Evolutionary conservation across 345 rosid genomes (phyloP).

Genomic region (Luvunga scandens): DNA sequence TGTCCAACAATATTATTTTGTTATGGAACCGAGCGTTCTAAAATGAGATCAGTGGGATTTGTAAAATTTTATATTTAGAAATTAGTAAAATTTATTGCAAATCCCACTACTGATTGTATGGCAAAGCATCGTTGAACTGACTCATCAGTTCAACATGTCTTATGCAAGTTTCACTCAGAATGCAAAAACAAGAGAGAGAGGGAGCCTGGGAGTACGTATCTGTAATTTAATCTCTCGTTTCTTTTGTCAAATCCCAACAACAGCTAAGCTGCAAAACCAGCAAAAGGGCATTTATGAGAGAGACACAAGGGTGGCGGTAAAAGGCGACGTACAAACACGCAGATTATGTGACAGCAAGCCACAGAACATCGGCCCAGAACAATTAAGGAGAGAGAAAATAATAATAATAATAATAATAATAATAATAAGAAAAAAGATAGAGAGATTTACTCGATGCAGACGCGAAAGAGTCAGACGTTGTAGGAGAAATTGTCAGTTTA

Average conservation of each 20-base stretch:
- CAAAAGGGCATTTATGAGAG: slow-evolving; percentile 21
- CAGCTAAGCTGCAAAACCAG: neutral
- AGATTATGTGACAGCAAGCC: slow-evolving; percentile 35
- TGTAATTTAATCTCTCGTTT: neutral
- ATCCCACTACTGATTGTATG: too few species aligned
- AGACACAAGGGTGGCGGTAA: slow-evolving; percentile 23
- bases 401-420: too few species aligned
- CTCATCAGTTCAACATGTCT: too few species aligned
- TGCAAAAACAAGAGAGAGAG: too few species aligned
- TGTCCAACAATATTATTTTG: too few species aligned
- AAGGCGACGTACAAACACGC: slow-evolving; percentile 40
- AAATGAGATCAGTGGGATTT: too few species aligned
- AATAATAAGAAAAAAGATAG: neutral
- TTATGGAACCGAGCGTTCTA: too few species aligned
- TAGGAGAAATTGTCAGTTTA: slow-evolving; percentile 32
- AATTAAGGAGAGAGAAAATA: neutral
- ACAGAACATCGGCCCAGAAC: slow-evolving; percentile 23
- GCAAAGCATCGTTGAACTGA: too few species aligned
- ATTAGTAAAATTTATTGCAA: too few species aligned
- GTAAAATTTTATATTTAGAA: too few species aligned
- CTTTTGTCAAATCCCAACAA: slow-evolving; percentile 17
- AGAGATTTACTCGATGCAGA: slow-evolving; percentile 27
- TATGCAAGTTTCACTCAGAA: too few species aligned
- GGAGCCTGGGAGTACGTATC: neutral
- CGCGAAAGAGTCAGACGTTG: slow-evolving; percentile 32